Evolutionary conservation across 345 rosid species (phyloP).

Genomic region (Rhodamnia argentea): DNA sequence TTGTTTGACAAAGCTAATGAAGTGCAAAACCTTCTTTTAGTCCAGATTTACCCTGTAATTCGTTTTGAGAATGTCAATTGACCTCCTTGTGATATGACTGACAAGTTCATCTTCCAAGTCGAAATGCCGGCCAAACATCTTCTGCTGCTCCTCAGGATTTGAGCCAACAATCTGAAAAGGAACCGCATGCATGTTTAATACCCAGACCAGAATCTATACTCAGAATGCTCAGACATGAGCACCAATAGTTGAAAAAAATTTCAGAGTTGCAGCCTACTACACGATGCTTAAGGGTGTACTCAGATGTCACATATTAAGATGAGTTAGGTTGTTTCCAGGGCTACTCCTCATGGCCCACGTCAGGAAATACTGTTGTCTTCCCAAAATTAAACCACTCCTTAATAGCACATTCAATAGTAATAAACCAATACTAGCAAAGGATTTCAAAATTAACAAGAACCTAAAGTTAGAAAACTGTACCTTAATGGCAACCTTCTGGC

Average conservation of each 20-base stretch:
- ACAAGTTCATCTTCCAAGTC: constrained; percentile 81
- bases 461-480: constrained; percentile 15
- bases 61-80: constrained; percentile 74
- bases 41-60: constrained; percentile 52
- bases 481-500: constrained; percentile 78
- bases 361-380: not conserved
- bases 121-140: constrained; percentile 88
- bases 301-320: not conserved
- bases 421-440: not conserved
- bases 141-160: constrained; percentile 78
- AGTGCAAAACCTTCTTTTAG: not conserved
- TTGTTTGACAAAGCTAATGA: not conserved
- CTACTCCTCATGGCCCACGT: not conserved
- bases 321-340: not conserved
- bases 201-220: not conserved
- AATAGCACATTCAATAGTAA: not conserved
- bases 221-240: not conserved
- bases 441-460: not conserved
- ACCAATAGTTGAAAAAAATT: not conserved
- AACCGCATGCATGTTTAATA: not conserved
- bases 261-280: not conserved
- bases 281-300: not conserved
- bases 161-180: constrained; percentile 48
- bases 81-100: constrained; percentile 74
- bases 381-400: not conserved